Base-by-base conservation (phyloP, 2,329 filamentous ascomycete species). In the Ceratocystis colombiana region DNA sequence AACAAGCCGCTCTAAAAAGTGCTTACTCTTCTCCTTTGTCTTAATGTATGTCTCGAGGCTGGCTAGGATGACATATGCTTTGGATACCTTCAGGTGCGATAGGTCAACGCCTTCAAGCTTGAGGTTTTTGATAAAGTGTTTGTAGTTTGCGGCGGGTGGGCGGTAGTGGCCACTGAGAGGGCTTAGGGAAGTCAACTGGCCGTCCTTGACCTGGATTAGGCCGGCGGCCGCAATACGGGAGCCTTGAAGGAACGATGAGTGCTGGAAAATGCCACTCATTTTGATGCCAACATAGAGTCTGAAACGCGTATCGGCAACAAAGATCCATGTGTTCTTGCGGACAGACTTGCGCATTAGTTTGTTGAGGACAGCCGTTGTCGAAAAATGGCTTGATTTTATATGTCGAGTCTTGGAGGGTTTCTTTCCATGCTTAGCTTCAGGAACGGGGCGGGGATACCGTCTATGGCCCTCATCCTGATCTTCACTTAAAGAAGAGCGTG, bases 291-390 rank as follows among this genome's bases (percentile, higher is more conserved):
- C 85, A 73, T 96, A 96, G 0, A 96, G 79, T 0, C 89, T 84
- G 74, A 92, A 94, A 0, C 84, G 87, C 0, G 89, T 93, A 75
- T 96, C 91, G 28, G 88, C 88, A 6, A 92, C 91, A 71, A 96
- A 96, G 70, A 96, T 95, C 92, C 92, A 96, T 3, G 89, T 94
- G 72, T 93, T 92, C 69, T 90, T 90, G 74, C 86, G 88, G 48
- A 91, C 88, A 0, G 88, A 86, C 69, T 89, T 88, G 68, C 89
- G 84, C 17, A 94, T 79, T 5, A 96, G 79, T 69, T 88, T 88
- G 74, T 94, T 90, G 73, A 93, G 83, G 2, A 96, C 80, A 0
- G 87, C 86, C 0, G 87, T 84, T 1, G 88, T 84, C 4, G 84
- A 88, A 2, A 91, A 79, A 71, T 90, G 84, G 61, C 82, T 83